Evolutionary conservation across 2,329 filamentous ascomycete species (phyloP), one percentile per base, ranked within the genome.

Genomic region (Dendrostoma leiphaemia): DNA sequence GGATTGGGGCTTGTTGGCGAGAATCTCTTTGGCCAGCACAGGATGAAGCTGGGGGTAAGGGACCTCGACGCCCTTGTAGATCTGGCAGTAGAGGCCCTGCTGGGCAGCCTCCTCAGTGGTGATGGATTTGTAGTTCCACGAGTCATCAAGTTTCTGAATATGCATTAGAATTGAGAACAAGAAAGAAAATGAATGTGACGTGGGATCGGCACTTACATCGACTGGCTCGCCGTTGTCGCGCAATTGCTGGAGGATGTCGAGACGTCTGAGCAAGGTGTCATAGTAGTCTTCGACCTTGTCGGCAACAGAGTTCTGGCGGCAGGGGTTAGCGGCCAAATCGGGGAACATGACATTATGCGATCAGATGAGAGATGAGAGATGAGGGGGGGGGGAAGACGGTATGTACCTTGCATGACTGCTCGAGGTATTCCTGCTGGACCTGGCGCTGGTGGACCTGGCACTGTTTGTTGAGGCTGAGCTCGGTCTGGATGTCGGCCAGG

Each of bases 81-180:
- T 72, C 65, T 64, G 61, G 35, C 61, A 46, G 57, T 75, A 79
- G 24, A 71, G 63, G 47, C 73, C 71, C 57, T 78, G 78, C 31
- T 74, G 68, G 40, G 75, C 70, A 49, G 71, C 68, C 52, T 78
- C 69, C 40, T 73, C 69, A 60, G 77, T 73, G 35, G 71, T 67
- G 56, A 80, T 76, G 54, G 68, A 63, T 56, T 73, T 75, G 63
- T 73, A 78, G 60, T 72, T 65, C 61, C 74, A 78, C 45, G 74
- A 70, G 31, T 74, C 70, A 64, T 78, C 76, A 41, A 62, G 48
- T 62, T 66, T 59, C 49, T 51, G 29, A 21, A 43, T 23, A 17
- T 26, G 26, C 17, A 52, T 63, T 45, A 64, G 51, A 35, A 53
- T 15, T 56, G 53, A 3, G n/a, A 56, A 48, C 34, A 63, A 53